Evolutionary conservation across 345 rosid species (phyloP).

Genomic region (Streptanthus diversifolius): DNA sequence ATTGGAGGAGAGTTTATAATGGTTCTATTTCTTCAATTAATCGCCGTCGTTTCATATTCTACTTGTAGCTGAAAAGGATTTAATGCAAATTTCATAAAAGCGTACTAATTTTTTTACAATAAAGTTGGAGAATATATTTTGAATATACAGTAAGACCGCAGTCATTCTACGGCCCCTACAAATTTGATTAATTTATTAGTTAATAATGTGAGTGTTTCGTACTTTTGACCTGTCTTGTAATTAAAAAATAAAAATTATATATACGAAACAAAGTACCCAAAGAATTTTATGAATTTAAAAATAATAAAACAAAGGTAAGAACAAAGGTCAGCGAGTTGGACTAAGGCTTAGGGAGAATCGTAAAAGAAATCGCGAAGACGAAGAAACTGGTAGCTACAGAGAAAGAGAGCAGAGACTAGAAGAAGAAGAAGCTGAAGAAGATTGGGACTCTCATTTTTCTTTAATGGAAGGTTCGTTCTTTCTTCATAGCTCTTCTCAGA

Average conservation of each 20-base stretch:
- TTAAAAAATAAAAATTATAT: background rate
- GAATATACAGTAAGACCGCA: conserved; percentile 29
- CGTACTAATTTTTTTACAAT: background rate
- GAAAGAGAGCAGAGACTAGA: background rate
- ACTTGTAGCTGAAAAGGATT: background rate
- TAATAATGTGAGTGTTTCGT: conserved; percentile 25
- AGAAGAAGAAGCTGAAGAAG: conserved; percentile 1
- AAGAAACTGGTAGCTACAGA: background rate
- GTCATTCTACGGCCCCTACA: conserved; percentile 20
- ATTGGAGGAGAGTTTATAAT: background rate
- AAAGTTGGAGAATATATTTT: conserved; percentile 22
- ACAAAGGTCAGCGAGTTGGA: conserved; percentile 37
- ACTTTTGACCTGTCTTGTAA: conserved; percentile 40
- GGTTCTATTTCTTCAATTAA: background rate
- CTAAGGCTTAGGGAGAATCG: conserved; percentile 19
- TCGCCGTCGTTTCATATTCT: background rate
- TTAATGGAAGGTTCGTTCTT: conserved; percentile 34
- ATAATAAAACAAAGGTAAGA: conserved; percentile 12
- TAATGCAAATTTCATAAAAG: background rate
- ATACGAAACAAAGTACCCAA: conserved; percentile 30
- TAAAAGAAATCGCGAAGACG: conserved; percentile 17
- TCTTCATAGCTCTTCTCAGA: conserved; percentile 9
- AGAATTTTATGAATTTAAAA: conserved; percentile 7
- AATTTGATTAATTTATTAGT: conserved; percentile 1
- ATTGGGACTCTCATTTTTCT: background rate